Conservation (phyloP, 805 yeast genomes). For the Starmera quercuum region DNA sequence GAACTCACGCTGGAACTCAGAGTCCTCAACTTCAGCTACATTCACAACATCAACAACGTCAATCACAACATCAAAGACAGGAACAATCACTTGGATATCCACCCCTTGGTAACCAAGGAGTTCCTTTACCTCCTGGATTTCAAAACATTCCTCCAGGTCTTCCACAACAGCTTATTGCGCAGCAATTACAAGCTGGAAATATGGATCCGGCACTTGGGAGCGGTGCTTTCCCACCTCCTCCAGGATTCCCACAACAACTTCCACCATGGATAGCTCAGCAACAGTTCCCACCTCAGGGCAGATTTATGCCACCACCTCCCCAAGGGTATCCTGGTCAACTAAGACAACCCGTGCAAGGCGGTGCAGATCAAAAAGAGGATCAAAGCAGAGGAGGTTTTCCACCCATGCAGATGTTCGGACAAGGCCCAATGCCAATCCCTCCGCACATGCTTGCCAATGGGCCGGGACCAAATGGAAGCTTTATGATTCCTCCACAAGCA, state of each 20-base stretch:
- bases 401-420: background rate
- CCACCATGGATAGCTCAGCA: conserved; percentile 7
- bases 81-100: conserved; percentile 5
- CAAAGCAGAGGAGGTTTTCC: background rate
- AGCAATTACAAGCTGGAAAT: conserved; percentile 13
- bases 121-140: background rate
- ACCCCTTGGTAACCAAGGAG: conserved; percentile 5
- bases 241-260: conserved; percentile 12
- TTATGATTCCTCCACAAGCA: background rate
- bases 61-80: conserved; percentile 2
- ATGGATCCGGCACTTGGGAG: too few species aligned
- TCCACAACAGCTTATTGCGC: conserved; percentile 2
- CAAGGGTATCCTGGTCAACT: conserved; percentile 9
- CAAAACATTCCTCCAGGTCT: conserved; percentile 3
- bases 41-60: conserved; percentile 2
- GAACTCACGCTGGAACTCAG: too few species aligned
- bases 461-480: conserved; percentile 1
- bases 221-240: conserved; percentile 7
- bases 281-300: conserved; percentile 5
- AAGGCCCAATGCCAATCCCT: background rate
- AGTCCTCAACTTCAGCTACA: background rate
- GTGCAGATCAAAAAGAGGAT: background rate
- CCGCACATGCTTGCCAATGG: background rate
- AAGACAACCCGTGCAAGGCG: background rate
- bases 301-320: conserved; percentile 18